Evolutionary conservation across 108 stramenopile genomes (phyloP).

Genomic region (Fragilaria crotonensis): DNA sequence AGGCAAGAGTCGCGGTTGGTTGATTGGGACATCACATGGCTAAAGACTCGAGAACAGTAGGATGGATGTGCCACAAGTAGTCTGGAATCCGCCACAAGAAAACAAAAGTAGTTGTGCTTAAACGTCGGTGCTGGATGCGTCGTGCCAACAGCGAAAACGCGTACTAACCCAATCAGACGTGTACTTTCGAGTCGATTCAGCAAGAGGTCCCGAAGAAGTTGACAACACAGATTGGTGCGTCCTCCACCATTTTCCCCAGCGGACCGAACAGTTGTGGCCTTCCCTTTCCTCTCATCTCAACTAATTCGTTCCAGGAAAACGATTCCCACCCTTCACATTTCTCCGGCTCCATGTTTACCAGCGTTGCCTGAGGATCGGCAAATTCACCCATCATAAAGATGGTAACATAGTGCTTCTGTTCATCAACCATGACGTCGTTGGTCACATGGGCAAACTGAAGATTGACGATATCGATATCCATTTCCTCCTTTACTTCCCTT

Average conservation of each 20-base stretch:
- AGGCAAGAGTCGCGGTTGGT: too few species aligned
- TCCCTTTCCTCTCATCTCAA: neutral
- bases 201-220: too few species aligned
- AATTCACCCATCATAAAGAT: conserved; percentile 76
- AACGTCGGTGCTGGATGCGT: too few species aligned
- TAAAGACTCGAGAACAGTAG: too few species aligned
- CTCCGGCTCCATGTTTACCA: conserved; percentile 70
- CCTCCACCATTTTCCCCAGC: conserved; percentile 46
- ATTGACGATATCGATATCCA: conserved; percentile 39
- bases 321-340: conserved; percentile 88
- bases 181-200: too few species aligned
- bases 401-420: conserved; percentile 80
- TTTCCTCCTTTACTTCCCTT: conserved; percentile 84
- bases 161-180: too few species aligned
- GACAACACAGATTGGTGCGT: too few species aligned
- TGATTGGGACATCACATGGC: too few species aligned
- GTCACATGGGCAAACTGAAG: conserved; percentile 64
- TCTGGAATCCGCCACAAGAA: too few species aligned
- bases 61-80: too few species aligned
- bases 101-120: too few species aligned
- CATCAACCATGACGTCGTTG: conserved; percentile 72
- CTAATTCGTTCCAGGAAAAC: conserved; percentile 63
- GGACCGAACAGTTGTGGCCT: conserved; percentile 64
- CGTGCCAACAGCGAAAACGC: too few species aligned
- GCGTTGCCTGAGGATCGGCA: conserved; percentile 15